Evolutionary conservation across 371 early-diverging fungal genomes (phyloP).

Genomic region (Entomophthora muscae): DNA sequence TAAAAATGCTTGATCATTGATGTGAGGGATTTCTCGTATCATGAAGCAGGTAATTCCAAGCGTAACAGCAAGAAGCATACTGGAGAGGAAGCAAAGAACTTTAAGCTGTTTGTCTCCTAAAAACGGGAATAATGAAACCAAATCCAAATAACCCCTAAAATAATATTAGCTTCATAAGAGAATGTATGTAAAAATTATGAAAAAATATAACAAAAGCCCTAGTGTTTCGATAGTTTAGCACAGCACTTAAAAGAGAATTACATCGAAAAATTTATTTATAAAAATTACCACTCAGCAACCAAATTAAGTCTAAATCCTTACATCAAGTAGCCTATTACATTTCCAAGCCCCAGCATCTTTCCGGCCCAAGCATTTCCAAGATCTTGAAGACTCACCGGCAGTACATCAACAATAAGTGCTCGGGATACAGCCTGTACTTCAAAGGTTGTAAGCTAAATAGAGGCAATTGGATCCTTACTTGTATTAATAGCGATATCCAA

Average conservation of each 20-base stretch:
- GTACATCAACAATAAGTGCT: slow-evolving; percentile 71
- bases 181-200: too few relatives aligned
- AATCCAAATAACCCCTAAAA: slow-evolving; percentile 53
- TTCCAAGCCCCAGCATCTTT: slow-evolving; percentile 79
- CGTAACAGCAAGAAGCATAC: slow-evolving; percentile 32
- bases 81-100: slow-evolving; percentile 55
- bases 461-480: slow-evolving; percentile 27
- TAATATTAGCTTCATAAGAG: too few relatives aligned
- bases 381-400: slow-evolving; percentile 65
- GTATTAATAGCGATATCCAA: slow-evolving; percentile 88
- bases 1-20: neutral
- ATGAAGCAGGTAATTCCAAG: slow-evolving; percentile 48
- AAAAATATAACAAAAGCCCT: too few relatives aligned
- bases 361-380: slow-evolving; percentile 81
- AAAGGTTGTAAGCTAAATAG: neutral
- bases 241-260: too few relatives aligned
- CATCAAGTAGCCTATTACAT: slow-evolving; percentile 71
- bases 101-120: slow-evolving; percentile 70
- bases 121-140: slow-evolving; percentile 43
- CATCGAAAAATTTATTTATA: too few relatives aligned
- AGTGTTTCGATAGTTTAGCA: too few relatives aligned
- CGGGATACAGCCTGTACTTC: slow-evolving; percentile 67
- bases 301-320: too few relatives aligned
- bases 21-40: slow-evolving; percentile 29
- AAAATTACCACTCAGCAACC: too few relatives aligned